Percentiles rank a stretch among this genome's conserved stretches.
These are phyloP conservation scores for Claviceps arundinis DNA, from an alignment of 2,329 filamentous ascomycete genomes.

Conservation along the genomic window DNA sequence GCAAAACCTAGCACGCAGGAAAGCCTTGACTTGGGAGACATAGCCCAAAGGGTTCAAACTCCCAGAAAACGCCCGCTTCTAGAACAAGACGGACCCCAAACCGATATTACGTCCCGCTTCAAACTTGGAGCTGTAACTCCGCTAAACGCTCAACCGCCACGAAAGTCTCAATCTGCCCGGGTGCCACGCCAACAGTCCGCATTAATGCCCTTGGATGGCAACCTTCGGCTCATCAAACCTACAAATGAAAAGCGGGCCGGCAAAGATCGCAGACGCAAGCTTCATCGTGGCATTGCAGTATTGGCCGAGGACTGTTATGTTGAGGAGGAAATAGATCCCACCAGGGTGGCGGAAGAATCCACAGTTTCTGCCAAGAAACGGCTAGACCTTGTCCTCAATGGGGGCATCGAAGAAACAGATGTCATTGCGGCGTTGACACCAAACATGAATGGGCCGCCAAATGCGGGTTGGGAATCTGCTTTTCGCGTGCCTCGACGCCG, in stretches of 20 bases:
- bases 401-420: background rate
- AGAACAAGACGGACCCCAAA: conserved; percentile 9
- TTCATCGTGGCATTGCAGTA: background rate
- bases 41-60: conserved; percentile 19
- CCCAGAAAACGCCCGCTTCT: conserved; percentile 22
- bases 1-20: conserved; percentile 29
- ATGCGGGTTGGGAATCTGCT: conserved; percentile 1
- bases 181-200: conserved; percentile 14
- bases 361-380: conserved; percentile 13
- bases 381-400: conserved; percentile 22
- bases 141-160: background rate
- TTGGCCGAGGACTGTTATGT: conserved; percentile 36
- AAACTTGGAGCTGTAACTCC: conserved; percentile 2
- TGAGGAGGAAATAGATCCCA: conserved; percentile 2
- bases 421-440: background rate
- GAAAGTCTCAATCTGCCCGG: background rate
- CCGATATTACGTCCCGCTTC: background rate
- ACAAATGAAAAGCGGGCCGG: conserved; percentile 11
- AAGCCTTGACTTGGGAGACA: conserved; percentile 42
- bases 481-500: conserved; percentile 26
- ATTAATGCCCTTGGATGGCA: conserved; percentile 25
- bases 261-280: background rate
- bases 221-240: conserved; percentile 15
- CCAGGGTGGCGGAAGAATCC: background rate
- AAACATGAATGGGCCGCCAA: background rate